A percentile compares a stretch with the other conserved stretches of the same genome.
Conservation (phyloP, 2,329 filamentous ascomycete species). For the Colletotrichum sp. region DNA sequence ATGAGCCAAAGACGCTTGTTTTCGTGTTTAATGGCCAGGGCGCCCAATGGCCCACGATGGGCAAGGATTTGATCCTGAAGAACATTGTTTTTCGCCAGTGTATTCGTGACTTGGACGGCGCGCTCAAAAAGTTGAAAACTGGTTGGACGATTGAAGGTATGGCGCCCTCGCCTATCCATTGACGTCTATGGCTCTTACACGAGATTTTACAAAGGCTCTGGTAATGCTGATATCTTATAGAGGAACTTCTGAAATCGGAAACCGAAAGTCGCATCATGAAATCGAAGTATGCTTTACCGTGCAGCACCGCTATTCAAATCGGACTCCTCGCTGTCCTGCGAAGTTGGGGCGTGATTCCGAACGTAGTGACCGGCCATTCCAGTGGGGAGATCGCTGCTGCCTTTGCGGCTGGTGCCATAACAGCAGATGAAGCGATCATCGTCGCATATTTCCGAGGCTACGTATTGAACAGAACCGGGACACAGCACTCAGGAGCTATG, state of each 20-base stretch:
- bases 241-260: not conserved
- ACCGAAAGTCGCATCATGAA: not conserved
- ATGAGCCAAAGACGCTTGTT: slow-evolving; percentile 27
- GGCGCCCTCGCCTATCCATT: not conserved
- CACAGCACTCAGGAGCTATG: slow-evolving; percentile 33
- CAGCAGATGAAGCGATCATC: slow-evolving; percentile 37
- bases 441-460: slow-evolving; percentile 41
- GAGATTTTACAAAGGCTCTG: not conserved
- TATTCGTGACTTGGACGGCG: slow-evolving; percentile 20
- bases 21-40: slow-evolving; percentile 23
- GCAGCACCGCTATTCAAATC: slow-evolving; percentile 41
- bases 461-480: not conserved
- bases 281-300: slow-evolving; percentile 31
- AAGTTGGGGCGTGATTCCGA: slow-evolving; percentile 32
- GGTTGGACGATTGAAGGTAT: not conserved
- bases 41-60: slow-evolving; percentile 20
- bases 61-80: not conserved
- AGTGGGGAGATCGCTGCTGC: slow-evolving; percentile 50
- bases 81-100: not conserved
- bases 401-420: slow-evolving; percentile 41
- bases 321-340: slow-evolving; percentile 43
- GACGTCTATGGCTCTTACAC: not conserved
- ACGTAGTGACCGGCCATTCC: slow-evolving; percentile 45
- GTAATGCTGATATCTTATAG: slow-evolving; percentile 9
- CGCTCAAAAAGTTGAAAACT: slow-evolving; percentile 35